Conservation (phyloP, 805 yeast genomes). For the Ogataea populi-albae region DNA sequence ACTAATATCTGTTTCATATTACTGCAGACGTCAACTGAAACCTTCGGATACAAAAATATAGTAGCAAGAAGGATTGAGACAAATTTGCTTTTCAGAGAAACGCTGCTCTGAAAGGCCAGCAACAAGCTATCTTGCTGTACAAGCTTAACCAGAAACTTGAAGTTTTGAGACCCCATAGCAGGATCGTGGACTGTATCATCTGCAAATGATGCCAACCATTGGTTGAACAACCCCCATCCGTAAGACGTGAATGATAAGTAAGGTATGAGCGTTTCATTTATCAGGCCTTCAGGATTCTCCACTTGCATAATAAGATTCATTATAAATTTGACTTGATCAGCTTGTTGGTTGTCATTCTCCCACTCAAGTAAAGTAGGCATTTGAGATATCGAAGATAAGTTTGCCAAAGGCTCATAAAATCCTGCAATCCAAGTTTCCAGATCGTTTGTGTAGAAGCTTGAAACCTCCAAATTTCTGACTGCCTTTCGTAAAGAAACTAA, state of each 20-base stretch:
- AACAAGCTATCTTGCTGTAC: slow-evolving; percentile 23
- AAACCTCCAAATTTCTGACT: background rate
- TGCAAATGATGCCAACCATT: slow-evolving; percentile 20
- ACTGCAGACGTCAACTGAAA: slow-evolving; percentile 23
- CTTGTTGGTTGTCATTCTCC: slow-evolving; percentile 11
- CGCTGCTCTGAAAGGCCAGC: slow-evolving; percentile 4
- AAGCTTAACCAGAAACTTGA: slow-evolving; percentile 17
- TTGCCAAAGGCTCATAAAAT: slow-evolving; percentile 23
- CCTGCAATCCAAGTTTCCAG: slow-evolving; percentile 23
- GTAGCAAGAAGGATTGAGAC: slow-evolving; percentile 19
- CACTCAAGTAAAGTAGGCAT: slow-evolving; percentile 23
- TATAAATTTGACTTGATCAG: slow-evolving; percentile 22
- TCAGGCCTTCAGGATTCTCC: slow-evolving; percentile 6
- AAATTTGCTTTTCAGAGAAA: slow-evolving; percentile 10
- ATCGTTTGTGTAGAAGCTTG: slow-evolving; percentile 5
- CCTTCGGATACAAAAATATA: slow-evolving; percentile 25
- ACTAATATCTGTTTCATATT: slow-evolving; percentile 27
- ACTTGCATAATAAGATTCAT: slow-evolving; percentile 10
- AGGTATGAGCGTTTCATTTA: slow-evolving; percentile 20
- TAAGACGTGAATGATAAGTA: slow-evolving; percentile 12
- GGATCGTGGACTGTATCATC: slow-evolving; percentile 6
- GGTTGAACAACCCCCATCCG: slow-evolving; percentile 19
- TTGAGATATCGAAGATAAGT: slow-evolving; percentile 8
- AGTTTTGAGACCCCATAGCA: slow-evolving; percentile 2
- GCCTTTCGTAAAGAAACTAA: slow-evolving; percentile 5